Evolutionary conservation across 805 yeast genomes (phyloP).

Genomic region (Vanderwaltozyma yarrowii): DNA sequence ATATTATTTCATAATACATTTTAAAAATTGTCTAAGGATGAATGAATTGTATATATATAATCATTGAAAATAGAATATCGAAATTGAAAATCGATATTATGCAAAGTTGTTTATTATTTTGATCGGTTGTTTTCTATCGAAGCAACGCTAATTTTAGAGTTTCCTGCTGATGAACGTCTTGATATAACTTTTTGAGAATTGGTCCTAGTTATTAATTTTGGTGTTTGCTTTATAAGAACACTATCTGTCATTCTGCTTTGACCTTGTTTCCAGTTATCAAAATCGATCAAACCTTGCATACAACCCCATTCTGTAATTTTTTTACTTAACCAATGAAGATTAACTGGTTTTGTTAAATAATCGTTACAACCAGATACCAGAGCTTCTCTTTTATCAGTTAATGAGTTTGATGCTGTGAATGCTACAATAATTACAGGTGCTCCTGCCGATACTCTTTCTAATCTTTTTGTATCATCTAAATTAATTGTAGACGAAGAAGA

Average conservation of each 20-base stretch:
- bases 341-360: constrained; percentile 91
- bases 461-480: constrained; percentile 1
- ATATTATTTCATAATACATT: no score
- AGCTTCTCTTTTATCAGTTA: constrained; percentile 81
- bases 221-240: constrained; percentile 9
- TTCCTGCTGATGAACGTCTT: not conserved
- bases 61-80: no score
- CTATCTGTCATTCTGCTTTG: constrained; percentile 33
- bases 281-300: constrained; percentile 95
- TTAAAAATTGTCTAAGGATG: no score
- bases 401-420: constrained; percentile 81
- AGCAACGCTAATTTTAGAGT: no score
- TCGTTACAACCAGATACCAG: constrained; percentile 97
- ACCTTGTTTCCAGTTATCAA: constrained; percentile 75
- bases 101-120: no score
- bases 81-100: no score
- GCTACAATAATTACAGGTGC: constrained; percentile 98
- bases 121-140: no score
- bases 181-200: not conserved
- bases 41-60: no score
- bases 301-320: constrained; percentile 98
- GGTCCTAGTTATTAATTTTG: no score
- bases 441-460: constrained; percentile 22
- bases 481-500: constrained; percentile 7
- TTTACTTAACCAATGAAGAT: constrained; percentile 84